These are phyloP conservation scores for Rutstroemia sp. DNA, from an alignment of 2,329 filamentous ascomycete genomes.

Conservation along the genomic window DNA sequence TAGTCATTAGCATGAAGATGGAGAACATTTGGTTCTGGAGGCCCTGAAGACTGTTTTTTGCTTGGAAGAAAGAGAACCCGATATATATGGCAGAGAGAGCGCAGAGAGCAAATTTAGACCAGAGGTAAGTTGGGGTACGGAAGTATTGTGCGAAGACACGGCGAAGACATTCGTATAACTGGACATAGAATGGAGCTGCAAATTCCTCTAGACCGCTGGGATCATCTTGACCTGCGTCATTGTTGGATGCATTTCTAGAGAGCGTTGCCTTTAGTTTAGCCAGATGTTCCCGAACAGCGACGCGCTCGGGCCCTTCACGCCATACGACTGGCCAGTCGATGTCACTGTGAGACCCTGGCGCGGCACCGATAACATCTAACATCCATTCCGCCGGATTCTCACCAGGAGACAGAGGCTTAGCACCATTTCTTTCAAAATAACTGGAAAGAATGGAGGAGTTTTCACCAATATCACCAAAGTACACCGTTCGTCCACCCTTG, in stretches of 20 bases:
- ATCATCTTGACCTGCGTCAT: too few relatives aligned
- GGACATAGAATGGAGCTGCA: too few relatives aligned
- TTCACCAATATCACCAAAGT: conserved; percentile 72
- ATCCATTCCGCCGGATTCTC: conserved; percentile 83
- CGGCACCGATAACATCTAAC: conserved; percentile 35
- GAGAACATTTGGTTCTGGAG: conserved; percentile 68
- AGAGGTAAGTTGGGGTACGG: conserved; percentile 34
- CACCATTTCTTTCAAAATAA: conserved; percentile 71
- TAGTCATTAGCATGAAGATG: conserved; percentile 64
- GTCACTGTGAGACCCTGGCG: conserved; percentile 13
- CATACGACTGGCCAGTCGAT: too few relatives aligned
- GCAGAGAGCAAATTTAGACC: conserved; percentile 36
- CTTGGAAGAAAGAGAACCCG: conserved; percentile 61
- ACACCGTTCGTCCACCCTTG: conserved; percentile 68
- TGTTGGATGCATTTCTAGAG: too few relatives aligned
- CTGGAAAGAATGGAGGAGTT: conserved; percentile 58
- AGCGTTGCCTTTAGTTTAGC: too few relatives aligned
- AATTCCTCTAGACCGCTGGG: too few relatives aligned
- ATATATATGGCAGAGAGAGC: conserved; percentile 50
- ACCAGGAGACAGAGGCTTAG: conserved; percentile 53
- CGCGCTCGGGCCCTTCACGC: too few relatives aligned
- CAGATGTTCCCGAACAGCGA: too few relatives aligned
- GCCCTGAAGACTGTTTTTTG: conserved; percentile 50
- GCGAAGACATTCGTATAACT: not conserved
- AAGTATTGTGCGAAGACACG: conserved; percentile 35